Evolutionary conservation across 441 rosid species (phyloP).

Genomic region (Populus tomentosa): DNA sequence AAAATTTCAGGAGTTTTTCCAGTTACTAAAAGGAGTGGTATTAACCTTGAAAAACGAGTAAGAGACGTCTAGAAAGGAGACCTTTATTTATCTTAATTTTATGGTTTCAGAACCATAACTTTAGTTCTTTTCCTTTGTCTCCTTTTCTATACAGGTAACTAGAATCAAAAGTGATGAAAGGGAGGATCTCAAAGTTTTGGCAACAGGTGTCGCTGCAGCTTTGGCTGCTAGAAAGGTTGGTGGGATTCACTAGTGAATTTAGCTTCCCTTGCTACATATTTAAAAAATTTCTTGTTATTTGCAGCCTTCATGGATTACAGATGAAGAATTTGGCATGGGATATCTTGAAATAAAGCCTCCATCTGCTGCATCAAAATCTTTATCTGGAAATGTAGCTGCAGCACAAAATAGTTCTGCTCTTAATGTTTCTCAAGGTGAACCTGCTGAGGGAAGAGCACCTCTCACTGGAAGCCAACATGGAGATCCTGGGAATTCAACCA

Average conservation of each 20-base stretch:
- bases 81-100: slow-evolving; percentile 13
- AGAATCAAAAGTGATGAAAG: slow-evolving; percentile 95
- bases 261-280: neutral
- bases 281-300: slow-evolving; percentile 14
- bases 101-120: slow-evolving; percentile 7
- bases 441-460: slow-evolving; percentile 43
- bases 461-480: slow-evolving; percentile 41
- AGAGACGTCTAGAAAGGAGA: slow-evolving; percentile 20
- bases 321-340: slow-evolving; percentile 99
- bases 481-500: slow-evolving; percentile 52
- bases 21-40: slow-evolving; percentile 95
- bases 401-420: slow-evolving; percentile 51
- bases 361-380: slow-evolving; percentile 51
- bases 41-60: slow-evolving; percentile 99
- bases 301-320: slow-evolving; percentile 98
- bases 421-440: slow-evolving; percentile 53
- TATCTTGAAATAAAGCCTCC: slow-evolving; percentile 87
- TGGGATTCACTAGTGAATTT: neutral
- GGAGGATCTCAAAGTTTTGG: slow-evolving; percentile 99
- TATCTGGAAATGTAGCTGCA: slow-evolving; percentile 31
- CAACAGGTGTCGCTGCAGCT: slow-evolving; percentile 99
- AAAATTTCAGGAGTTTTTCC: slow-evolving; percentile 97
- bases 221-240: slow-evolving; percentile 95
- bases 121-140: slow-evolving; percentile 6
- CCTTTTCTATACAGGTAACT: slow-evolving; percentile 56